Base-by-base conservation (phyloP, 2,329 filamentous ascomycete species). In the Calonectria crousiana region DNA sequence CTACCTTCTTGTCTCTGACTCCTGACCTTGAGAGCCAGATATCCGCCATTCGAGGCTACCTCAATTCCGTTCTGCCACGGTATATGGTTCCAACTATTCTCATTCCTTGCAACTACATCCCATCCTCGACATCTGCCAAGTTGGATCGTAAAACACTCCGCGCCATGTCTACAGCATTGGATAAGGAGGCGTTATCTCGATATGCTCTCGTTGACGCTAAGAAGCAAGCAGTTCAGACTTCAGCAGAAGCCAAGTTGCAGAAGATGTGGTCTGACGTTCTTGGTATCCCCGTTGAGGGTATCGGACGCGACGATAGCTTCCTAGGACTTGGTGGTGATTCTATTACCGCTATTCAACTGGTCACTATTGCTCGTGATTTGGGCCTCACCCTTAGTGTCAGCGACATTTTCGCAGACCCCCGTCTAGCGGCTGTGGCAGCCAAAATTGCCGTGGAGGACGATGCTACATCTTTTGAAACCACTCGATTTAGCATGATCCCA, bases 281-380 rank as follows among this genome's bases (percentile, higher is more conserved):
- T 6, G 76, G 77, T 3, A 75, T 86, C 4, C 74, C 79, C 1
- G 69, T 81, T 16, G 78, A 83, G 2, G 71, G 77, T 4, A 86
- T 88, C 34, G 83, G 84, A 2, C 75, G 83, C 3, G 83, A 87
- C 3, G 85, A 88, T 74, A 88, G 85, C 78, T 89, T 90, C 79
- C 88, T 90, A 81, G 82, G 82, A 0, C 83, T 88, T 0, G 88
- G 88, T 10, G 88, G 88, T 23, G 87, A 89, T 76, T 89, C 88
- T 0, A 84, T 89, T 2, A 76, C 83, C 0, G 88, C 88, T 1
- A 90, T 90, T 85, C 87, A 85, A 73, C 76, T 90, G 3, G 88
- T 88, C 1, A 84, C 86, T 20, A 83, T 84, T 26, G 85, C 85
- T 4, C 81, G 86, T 47, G 80, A 83, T 30, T 80, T 84, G 26